These are phyloP conservation scores for Beauveria sp. DNA, from an alignment of 2,329 filamentous ascomycete species.

Conservation along the genomic window DNA sequence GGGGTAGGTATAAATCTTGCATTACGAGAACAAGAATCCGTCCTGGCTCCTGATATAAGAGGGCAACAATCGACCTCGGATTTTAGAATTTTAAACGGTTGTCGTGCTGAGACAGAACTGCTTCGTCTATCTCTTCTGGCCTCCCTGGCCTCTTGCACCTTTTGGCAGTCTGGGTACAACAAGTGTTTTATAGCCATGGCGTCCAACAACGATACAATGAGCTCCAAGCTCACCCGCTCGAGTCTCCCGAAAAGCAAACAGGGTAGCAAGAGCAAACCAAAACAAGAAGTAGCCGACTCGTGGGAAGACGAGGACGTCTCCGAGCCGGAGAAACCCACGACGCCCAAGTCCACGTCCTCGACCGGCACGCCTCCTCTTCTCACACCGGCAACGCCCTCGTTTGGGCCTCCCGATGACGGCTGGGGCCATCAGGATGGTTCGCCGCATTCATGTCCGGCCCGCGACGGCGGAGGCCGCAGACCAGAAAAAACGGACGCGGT, in stretches of 20 bases:
- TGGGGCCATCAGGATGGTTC: slow-evolving; percentile 14
- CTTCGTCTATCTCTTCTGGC: background rate
- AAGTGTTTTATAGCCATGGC: background rate
- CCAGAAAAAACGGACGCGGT: slow-evolving; percentile 94
- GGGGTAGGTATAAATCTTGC: background rate
- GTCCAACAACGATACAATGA: slow-evolving; percentile 20
- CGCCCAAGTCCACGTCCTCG: slow-evolving; percentile 5
- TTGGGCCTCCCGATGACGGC: slow-evolving; percentile 18
- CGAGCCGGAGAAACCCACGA: slow-evolving; percentile 21
- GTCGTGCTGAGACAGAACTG: background rate
- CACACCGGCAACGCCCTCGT: slow-evolving; percentile 54
- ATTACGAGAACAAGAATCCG: background rate
- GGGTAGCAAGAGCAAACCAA: slow-evolving; percentile 14
- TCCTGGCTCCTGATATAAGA: no score
- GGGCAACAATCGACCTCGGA: no score
- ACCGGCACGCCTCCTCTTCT: slow-evolving; percentile 55
- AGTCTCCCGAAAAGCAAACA: slow-evolving; percentile 17
- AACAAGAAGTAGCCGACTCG: slow-evolving; percentile 31
- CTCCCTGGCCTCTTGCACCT: background rate
- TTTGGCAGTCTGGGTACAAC: no score
- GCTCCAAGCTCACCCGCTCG: slow-evolving; percentile 25
- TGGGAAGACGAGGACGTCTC: slow-evolving; percentile 54
- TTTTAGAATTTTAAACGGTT: no score
- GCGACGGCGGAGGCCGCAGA: slow-evolving; percentile 26
- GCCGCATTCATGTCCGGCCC: background rate